Evolutionary conservation across 176 grass and related monocot genomes (phyloP).

Genomic region (Pontederia paniculata): DNA sequence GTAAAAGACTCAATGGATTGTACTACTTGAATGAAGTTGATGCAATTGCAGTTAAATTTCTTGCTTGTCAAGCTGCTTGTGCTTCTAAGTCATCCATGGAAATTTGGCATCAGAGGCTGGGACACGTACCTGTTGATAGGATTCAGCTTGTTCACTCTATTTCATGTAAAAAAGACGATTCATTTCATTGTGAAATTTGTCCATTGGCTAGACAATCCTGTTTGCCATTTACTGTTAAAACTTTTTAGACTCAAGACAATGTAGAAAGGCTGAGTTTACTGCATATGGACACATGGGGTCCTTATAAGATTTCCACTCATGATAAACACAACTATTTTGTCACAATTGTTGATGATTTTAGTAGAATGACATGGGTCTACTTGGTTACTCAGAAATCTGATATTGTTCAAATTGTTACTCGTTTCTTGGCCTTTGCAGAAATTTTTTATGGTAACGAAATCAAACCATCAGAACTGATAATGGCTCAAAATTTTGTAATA

Average conservation of each 20-base stretch:
- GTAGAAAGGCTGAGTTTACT: too few species aligned
- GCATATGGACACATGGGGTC: not conserved
- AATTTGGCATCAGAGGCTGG: too few species aligned
- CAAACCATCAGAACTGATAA: not conserved
- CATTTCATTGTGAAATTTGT: not conserved
- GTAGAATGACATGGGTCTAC: not conserved
- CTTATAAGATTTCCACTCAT: not conserved
- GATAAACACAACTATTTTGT: not conserved
- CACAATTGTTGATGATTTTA: conserved; percentile 2
- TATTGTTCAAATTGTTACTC: not conserved
- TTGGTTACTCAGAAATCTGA: not conserved
- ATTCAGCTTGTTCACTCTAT: too few species aligned
- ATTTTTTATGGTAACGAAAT: not conserved
- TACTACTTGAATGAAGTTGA: too few species aligned
- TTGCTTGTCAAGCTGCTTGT: too few species aligned
- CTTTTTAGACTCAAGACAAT: too few species aligned
- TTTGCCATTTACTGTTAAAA: not conserved
- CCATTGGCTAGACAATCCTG: not conserved
- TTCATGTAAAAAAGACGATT: too few species aligned
- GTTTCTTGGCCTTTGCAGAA: too few species aligned
- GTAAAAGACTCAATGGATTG: too few species aligned
- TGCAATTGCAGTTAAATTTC: too few species aligned
- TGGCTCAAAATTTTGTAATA: not conserved
- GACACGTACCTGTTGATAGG: too few species aligned
- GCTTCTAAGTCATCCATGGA: too few species aligned